A percentile compares a stretch with the other conserved stretches of the same genome.
Evolutionary conservation across 2,329 filamentous ascomycete species (phyloP).

Genomic region (Juglanconis oblonga): DNA sequence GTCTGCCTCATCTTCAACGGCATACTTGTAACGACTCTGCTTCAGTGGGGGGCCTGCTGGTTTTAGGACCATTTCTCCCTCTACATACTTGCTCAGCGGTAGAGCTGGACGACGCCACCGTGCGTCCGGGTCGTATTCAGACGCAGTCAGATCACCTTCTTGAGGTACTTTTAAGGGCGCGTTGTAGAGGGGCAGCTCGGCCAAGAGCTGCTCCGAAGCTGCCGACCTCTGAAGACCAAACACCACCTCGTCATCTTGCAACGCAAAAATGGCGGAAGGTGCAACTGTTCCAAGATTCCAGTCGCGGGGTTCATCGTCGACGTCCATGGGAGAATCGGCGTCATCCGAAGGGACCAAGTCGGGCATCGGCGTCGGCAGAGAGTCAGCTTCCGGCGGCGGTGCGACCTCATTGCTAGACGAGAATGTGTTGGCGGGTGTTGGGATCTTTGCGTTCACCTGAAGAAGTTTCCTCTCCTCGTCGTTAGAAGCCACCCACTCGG

Average conservation of each 20-base stretch:
- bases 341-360: constrained; percentile 65
- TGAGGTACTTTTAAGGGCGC: constrained; percentile 58
- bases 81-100: constrained; percentile 82
- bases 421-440: constrained; percentile 28
- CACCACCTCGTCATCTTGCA: constrained; percentile 78
- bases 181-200: constrained; percentile 78
- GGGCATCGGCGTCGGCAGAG: constrained; percentile 54
- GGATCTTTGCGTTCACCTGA: constrained; percentile 61
- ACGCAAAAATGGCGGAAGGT: constrained; percentile 77
- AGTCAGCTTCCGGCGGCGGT: constrained; percentile 25
- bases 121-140: constrained; percentile 64
- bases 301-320: constrained; percentile 36
- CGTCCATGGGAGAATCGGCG: constrained; percentile 52
- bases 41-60: constrained; percentile 66
- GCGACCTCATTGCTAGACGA: neutral
- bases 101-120: constrained; percentile 74
- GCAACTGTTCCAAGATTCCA: constrained; percentile 46
- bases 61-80: constrained; percentile 72
- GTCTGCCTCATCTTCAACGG: constrained; percentile 65
- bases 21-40: constrained; percentile 78
- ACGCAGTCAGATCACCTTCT: constrained; percentile 52
- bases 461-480: constrained; percentile 62
- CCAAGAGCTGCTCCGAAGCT: constrained; percentile 71
- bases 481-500: constrained; percentile 70
- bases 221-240: constrained; percentile 75